Conservation (phyloP, 306 rosid species). For the Cicer chorassanicum region DNA sequence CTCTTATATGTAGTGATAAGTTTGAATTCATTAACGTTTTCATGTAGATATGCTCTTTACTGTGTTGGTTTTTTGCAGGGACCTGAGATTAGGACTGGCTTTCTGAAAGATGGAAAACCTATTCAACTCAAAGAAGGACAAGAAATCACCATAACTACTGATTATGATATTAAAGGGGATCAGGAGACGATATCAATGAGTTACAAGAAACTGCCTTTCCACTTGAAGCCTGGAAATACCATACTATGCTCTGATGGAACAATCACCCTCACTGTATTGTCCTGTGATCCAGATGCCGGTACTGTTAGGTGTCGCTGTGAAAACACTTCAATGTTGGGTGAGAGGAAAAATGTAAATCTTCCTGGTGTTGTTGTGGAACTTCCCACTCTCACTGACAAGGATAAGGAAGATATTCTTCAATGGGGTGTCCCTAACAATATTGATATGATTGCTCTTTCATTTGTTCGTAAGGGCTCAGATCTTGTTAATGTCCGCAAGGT, state of each 20-base stretch:
- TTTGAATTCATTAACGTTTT: not conserved
- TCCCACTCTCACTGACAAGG: conserved; percentile 93
- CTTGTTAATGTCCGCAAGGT: conserved; percentile 90
- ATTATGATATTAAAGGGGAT: conserved; percentile 82
- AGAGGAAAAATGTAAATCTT: conserved; percentile 95
- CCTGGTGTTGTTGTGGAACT: conserved; percentile 98
- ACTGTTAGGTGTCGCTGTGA: conserved; percentile 86
- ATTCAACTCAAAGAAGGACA: conserved; percentile 92
- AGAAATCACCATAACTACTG: conserved; percentile 81
- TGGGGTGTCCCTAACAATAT: conserved; percentile 98
- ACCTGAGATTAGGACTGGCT: conserved; percentile 97
- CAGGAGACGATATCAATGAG: conserved; percentile 78
- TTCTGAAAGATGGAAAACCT: conserved; percentile 79
- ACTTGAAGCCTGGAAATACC: conserved; percentile 82
- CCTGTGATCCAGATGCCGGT: conserved; percentile 69
- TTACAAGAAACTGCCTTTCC: conserved; percentile 83
- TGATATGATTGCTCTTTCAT: conserved; percentile 98
- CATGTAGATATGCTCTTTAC: conserved; percentile 11
- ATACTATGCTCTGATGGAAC: conserved; percentile 93
- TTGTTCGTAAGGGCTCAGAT: conserved; percentile 95
- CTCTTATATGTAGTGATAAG: not conserved
- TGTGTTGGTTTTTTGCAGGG: conserved; percentile 59
- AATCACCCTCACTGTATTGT: conserved; percentile 79
- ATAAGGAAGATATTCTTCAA: conserved; percentile 83
- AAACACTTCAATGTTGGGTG: conserved; percentile 85